These are phyloP conservation scores for Samsoniella hepiali DNA, from an alignment of 2,329 filamentous ascomycete genomes.

Conservation along the genomic window DNA sequence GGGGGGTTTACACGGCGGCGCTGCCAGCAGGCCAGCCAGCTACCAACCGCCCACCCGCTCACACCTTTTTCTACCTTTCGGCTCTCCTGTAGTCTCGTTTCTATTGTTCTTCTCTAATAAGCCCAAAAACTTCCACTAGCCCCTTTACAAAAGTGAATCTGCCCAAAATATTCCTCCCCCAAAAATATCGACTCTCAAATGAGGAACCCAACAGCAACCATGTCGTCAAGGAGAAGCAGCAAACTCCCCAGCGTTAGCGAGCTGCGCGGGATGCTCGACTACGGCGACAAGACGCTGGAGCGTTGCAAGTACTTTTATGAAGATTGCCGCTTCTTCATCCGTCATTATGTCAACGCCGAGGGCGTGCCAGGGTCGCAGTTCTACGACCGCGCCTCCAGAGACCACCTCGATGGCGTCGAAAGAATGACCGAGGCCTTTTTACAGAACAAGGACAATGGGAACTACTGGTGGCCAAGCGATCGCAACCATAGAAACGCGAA, in stretches of 20 bases:
- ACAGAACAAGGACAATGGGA: neutral
- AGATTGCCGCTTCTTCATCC: neutral
- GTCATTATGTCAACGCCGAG: neutral
- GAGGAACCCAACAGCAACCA: neutral
- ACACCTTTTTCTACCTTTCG: no score
- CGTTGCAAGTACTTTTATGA: neutral
- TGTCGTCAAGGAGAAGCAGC: neutral
- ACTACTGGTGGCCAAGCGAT: neutral
- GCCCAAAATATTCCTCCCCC: no score
- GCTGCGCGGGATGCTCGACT: neutral
- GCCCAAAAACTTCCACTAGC: no score
- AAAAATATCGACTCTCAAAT: no score
- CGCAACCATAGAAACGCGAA: neutral
- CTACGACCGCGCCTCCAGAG: neutral
- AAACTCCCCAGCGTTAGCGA: neutral
- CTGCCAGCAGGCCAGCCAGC: no score
- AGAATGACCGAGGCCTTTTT: neutral
- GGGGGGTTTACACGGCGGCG: no score
- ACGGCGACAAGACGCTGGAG: neutral
- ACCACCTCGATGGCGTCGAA: neutral
- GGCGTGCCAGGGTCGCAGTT: neutral
- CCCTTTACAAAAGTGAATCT: no score
- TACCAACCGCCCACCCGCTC: no score
- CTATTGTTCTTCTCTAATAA: no score
- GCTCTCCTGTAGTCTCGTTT: no score